phyloP scores from a whole-genome alignment of 2,329 filamentous ascomycete genomes.

The Stenocarpella maydis region DNA sequence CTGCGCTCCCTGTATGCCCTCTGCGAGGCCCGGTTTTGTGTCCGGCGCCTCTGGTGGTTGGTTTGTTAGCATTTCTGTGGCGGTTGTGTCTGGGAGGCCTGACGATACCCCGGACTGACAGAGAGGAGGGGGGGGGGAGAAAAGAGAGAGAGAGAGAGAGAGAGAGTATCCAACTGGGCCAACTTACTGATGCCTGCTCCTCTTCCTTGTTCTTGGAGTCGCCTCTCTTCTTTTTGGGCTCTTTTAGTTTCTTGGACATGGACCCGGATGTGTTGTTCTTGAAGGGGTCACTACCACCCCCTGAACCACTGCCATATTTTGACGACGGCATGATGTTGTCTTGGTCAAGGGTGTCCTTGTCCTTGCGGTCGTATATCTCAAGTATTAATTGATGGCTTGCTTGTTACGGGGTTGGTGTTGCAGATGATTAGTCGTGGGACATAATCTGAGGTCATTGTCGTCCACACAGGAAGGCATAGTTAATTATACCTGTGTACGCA shows the following conservation, averaged over 20 bases:
- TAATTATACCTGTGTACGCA: not conserved
- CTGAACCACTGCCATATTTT: constrained; percentile 30
- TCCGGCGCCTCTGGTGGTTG: constrained; percentile 15
- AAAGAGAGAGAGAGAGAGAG: too few species aligned
- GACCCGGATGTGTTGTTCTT: constrained; percentile 31
- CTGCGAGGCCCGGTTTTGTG: constrained; percentile 32
- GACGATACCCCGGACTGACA: too few species aligned
- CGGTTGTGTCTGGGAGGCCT: too few species aligned
- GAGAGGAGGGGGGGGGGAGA: too few species aligned
- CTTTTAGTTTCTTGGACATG: constrained; percentile 35
- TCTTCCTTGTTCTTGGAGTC: constrained; percentile 33
- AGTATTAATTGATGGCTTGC: too few species aligned
- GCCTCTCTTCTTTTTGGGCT: constrained; percentile 34
- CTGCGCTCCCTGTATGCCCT: constrained; percentile 33
- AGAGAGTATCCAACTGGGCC: too few species aligned
- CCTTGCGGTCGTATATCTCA: too few species aligned
- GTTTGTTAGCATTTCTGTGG: not conserved
- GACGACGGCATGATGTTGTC: constrained; percentile 24
- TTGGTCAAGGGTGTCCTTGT: not conserved
- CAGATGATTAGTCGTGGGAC: constrained; percentile 4
- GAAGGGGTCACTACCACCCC: constrained; percentile 31
- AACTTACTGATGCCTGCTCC: constrained; percentile 29
- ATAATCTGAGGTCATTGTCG: not conserved
- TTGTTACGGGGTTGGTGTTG: not conserved
- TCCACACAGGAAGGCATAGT: not conserved